Evolutionary conservation across 2,329 filamentous ascomycete species (phyloP), one percentile per base, ranked within the genome.

Genomic region (Clarireedia hainanense): DNA sequence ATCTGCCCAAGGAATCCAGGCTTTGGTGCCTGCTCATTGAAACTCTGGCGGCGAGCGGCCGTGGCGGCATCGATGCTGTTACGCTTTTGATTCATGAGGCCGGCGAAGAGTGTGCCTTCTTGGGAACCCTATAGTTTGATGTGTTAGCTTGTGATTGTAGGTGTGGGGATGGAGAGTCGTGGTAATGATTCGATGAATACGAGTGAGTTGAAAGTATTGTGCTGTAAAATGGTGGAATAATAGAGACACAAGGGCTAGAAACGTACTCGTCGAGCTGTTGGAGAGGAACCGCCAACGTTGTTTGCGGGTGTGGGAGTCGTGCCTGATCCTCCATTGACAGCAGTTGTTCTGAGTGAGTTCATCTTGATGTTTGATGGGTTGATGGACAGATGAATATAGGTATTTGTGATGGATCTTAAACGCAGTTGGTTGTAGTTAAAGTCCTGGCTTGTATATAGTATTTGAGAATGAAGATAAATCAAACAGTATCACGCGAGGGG

Each of bases 31-130:
- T 76, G 73, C n/a, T 77, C 75, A 50, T 68, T 69, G 65, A 72
- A 78, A 58, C 72, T 75, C 23, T 69, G 64, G 36, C 73, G 65
- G 47, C 75, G 67, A 2, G 67, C 68, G 6, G 65, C 61, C 42
- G 71, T 63, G 2, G 62, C 60, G 0, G 69, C 66, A 61, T 76
- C 73, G 9, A 53, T 56, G 1, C 65, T 69, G 40, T 71, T 71
- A 10, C 75, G 70, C 60, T 78, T 78, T 64, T 75, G 74, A 27
- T 67, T 69, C 5, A 70, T 69, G 58, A 77, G 66, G 30, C 71
- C 70, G 3, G 68, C 60, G 60, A 72, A 73, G 17, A 64, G 65
- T 23, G 56, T 58, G 14, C 58, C 54, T 58, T 48, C 49, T 43
- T 57, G 57, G 4, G 62, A 65, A 20, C 51, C 42, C 57, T 61